Percentiles rank a stretch among this genome's conserved stretches.
phyloP scores from a whole-genome alignment of 257 asterid species.

The Paraleonurus japonicus region DNA sequence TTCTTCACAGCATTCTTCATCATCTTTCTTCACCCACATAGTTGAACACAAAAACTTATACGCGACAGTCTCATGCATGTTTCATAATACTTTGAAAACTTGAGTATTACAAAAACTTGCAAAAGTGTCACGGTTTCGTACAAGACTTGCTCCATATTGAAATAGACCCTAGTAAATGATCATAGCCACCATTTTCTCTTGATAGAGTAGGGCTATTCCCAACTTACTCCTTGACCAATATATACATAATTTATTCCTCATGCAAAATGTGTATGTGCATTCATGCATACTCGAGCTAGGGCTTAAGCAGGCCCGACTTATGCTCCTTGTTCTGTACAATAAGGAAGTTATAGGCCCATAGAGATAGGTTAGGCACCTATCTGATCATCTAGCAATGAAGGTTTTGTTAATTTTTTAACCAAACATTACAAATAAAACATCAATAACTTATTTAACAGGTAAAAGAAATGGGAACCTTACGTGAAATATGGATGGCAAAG shows the following conservation, averaged over 20 bases:
- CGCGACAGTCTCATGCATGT: too few relatives aligned
- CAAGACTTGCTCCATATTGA: too few relatives aligned
- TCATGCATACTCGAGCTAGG: background rate
- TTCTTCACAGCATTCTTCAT: too few relatives aligned
- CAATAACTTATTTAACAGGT: slow-evolving; percentile 26
- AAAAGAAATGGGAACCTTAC: slow-evolving; percentile 22
- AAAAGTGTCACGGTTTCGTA: too few relatives aligned
- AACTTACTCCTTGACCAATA: background rate
- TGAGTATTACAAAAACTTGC: too few relatives aligned
- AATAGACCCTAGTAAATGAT: too few relatives aligned
- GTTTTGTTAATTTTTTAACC: background rate
- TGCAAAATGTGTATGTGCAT: background rate
- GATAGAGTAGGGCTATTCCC: background rate
- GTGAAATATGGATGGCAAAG: slow-evolving; percentile 22
- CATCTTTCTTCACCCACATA: too few relatives aligned
- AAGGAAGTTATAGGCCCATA: background rate
- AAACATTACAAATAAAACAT: background rate
- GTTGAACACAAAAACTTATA: too few relatives aligned
- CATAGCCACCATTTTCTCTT: slow-evolving; percentile 10
- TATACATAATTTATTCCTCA: background rate
- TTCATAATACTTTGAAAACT: too few relatives aligned
- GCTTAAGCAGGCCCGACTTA: background rate
- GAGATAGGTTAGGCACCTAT: slow-evolving; percentile 3
- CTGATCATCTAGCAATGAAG: background rate
- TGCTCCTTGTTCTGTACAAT: background rate